Conservation (phyloP, 1,284 basidiomycete genomes). For the Rugosomyces carneus region DNA sequence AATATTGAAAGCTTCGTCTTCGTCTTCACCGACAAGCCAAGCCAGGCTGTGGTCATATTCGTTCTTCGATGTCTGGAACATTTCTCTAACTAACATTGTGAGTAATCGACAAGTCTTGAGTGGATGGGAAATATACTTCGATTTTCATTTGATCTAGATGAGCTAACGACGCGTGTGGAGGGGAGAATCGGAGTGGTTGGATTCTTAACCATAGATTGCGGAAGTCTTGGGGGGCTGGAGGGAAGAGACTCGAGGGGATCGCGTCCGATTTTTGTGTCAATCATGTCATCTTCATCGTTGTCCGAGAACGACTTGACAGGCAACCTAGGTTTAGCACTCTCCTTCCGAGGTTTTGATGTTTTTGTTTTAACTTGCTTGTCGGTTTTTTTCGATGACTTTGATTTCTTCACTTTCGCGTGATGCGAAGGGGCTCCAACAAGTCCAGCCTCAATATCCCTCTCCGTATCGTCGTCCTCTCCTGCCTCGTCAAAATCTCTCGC, state of each 20-base stretch:
- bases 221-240: slow-evolving; percentile 2
- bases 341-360: slow-evolving; percentile 21
- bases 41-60: slow-evolving; percentile 32
- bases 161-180: neutral
- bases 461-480: slow-evolving; percentile 51
- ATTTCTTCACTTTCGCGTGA: slow-evolving; percentile 43
- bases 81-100: neutral
- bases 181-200: neutral
- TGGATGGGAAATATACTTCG: slow-evolving; percentile 5
- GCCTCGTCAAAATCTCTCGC: slow-evolving; percentile 30
- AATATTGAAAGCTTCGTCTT: slow-evolving; percentile 48
- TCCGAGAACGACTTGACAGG: slow-evolving; percentile 35
- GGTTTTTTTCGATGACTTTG: slow-evolving; percentile 21
- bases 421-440: slow-evolving; percentile 38
- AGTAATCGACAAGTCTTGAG: neutral
- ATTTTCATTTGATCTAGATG: slow-evolving; percentile 20
- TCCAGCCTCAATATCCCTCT: slow-evolving; percentile 58
- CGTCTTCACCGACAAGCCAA: slow-evolving; percentile 63
- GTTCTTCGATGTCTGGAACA: neutral
- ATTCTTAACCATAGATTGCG: neutral
- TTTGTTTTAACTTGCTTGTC: slow-evolving; percentile 35
- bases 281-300: slow-evolving; percentile 45
- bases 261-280: slow-evolving; percentile 48
- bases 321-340: slow-evolving; percentile 24
- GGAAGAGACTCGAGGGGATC: slow-evolving; percentile 17